Evolutionary conservation across 2,329 filamentous ascomycete genomes (phyloP).

Genomic region (Fusarium nisikadoi): DNA sequence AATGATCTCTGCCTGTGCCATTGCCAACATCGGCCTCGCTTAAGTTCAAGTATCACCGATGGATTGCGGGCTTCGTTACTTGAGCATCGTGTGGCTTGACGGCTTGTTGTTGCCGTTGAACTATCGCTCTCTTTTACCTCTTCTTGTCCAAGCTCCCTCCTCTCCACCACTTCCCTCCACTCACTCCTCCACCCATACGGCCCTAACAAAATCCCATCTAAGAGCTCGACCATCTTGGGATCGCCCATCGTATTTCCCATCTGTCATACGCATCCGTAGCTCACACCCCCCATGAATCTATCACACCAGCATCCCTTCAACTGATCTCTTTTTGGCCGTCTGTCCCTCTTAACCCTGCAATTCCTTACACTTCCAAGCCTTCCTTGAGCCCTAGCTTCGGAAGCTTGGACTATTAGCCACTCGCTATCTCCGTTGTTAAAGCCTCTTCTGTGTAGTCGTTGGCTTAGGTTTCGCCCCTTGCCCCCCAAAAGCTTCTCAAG

Average conservation of each 20-base stretch:
- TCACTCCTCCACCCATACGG: conserved; percentile 34
- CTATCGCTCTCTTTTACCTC: conserved; percentile 6
- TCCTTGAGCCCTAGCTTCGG: conserved; percentile 39
- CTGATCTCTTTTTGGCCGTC: conserved; percentile 29
- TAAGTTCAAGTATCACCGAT: neutral
- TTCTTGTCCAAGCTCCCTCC: conserved; percentile 28
- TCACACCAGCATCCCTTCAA: conserved; percentile 34
- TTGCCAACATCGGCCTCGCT: neutral
- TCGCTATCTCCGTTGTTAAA: conserved; percentile 33
- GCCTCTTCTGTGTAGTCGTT: conserved; percentile 34
- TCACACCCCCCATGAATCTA: conserved; percentile 38
- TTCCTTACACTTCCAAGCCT: conserved; percentile 27
- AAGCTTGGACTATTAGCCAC: conserved; percentile 39
- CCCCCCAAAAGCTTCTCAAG: conserved; percentile 23
- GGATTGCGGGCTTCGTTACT: conserved; percentile 5
- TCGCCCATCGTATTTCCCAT: conserved; percentile 42
- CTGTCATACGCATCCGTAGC: conserved; percentile 23
- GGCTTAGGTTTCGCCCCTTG: conserved; percentile 33
- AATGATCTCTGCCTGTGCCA: conserved; percentile 6
- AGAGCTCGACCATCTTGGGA: conserved; percentile 35
- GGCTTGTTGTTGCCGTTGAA: neutral
- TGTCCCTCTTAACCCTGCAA: conserved; percentile 32
- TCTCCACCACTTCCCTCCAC: conserved; percentile 39
- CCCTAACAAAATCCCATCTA: conserved; percentile 38
- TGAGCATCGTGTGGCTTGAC: conserved; percentile 24